A percentile compares a stretch with the other conserved stretches of the same genome.
Conservation (phyloP, 352 stramenopile species). For the Globisporangium paroecandrum region DNA sequence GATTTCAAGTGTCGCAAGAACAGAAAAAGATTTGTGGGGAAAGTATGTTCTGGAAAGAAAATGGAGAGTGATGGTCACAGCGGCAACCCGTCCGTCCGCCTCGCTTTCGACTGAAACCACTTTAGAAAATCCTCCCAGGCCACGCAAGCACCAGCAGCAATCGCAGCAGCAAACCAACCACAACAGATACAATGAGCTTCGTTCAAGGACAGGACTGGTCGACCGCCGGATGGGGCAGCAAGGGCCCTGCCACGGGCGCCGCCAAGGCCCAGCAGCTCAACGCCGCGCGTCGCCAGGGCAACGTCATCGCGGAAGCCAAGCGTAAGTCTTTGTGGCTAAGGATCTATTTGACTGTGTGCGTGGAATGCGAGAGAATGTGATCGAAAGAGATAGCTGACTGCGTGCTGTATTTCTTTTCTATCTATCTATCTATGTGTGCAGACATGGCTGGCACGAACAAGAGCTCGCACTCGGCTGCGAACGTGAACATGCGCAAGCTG, state of each 20-base stretch:
- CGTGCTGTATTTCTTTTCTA: constrained; percentile 17
- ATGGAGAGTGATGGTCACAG: constrained; percentile 7
- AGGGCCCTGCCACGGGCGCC: constrained; percentile 48
- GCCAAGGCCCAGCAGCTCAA: constrained; percentile 72
- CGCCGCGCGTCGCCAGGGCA: constrained; percentile 61
- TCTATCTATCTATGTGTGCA: constrained; percentile 15
- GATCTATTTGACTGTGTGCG: background rate
- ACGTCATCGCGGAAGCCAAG: constrained; percentile 71
- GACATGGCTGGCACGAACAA: constrained; percentile 81
- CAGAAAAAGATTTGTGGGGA: background rate
- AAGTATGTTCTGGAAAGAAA: constrained; percentile 15
- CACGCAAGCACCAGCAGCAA: background rate
- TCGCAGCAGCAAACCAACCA: constrained; percentile 9
- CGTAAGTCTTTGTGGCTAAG: constrained; percentile 35
- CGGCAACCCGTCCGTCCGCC: no score
- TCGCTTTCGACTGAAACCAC: background rate
- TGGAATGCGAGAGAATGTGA: background rate
- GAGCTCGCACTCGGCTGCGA: constrained; percentile 69
- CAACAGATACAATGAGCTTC: constrained; percentile 44
- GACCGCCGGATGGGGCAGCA: constrained; percentile 69
- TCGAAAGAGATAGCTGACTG: background rate
- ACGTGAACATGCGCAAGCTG: constrained; percentile 88
- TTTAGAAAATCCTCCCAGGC: constrained; percentile 8
- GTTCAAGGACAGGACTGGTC: constrained; percentile 79
- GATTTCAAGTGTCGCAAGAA: background rate